phyloP scores from a whole-genome alignment of 148 eudicot genomes.

The Fagopyrum tataricum region DNA sequence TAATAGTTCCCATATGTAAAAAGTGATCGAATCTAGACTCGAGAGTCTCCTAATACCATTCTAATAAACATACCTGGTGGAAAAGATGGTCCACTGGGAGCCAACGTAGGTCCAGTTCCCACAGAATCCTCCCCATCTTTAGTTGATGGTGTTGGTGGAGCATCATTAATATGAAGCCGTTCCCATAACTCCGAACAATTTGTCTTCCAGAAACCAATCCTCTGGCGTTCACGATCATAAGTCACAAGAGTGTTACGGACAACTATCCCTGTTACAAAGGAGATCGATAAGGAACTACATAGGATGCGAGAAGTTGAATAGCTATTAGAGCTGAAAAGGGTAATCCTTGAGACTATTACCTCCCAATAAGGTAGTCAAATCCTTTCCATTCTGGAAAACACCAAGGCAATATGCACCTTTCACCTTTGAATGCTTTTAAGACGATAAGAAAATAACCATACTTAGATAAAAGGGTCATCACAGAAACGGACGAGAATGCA shows the following conservation, averaged over 20 bases:
- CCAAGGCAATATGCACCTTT: slow-evolving; percentile 92
- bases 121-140: slow-evolving; percentile 22
- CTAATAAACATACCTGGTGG: slow-evolving; percentile 38
- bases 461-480: slow-evolving; percentile 10
- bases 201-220: slow-evolving; percentile 95
- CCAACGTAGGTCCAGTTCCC: slow-evolving; percentile 37
- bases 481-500: background rate
- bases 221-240: slow-evolving; percentile 81
- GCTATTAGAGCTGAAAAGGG: background rate
- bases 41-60: background rate
- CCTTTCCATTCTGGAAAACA: slow-evolving; percentile 80
- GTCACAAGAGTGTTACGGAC: slow-evolving; percentile 89
- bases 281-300: background rate
- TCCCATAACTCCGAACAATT: slow-evolving; percentile 91
- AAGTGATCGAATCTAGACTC: background rate
- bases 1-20: background rate
- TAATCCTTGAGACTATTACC: slow-evolving; percentile 34
- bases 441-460: background rate
- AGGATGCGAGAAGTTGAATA: background rate
- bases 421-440: slow-evolving; percentile 70
- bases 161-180: slow-evolving; percentile 37
- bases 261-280: slow-evolving; percentile 47
- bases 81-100: slow-evolving; percentile 33
- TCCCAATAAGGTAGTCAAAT: slow-evolving; percentile 90
- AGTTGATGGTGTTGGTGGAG: slow-evolving; percentile 39